These are phyloP conservation scores for Linnemannia hyalina DNA, from an alignment of 192 early-diverging fungal genomes.

Conservation along the genomic window DNA sequence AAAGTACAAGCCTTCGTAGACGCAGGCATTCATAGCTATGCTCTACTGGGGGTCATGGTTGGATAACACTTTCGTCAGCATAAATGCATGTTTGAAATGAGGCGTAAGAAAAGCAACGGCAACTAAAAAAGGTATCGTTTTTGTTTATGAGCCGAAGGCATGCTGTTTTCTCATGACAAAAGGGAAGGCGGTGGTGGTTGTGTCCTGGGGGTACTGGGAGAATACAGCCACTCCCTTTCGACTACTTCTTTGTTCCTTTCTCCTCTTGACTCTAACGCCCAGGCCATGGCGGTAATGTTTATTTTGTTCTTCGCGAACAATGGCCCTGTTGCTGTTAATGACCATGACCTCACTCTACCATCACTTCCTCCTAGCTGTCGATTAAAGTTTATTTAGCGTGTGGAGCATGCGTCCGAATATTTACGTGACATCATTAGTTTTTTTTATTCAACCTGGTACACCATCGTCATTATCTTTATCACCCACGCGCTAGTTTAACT, in stretches of 20 bases:
- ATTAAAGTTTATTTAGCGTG: not conserved
- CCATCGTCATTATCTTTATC: not conserved
- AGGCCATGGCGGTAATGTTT: not conserved
- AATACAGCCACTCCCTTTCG: not conserved
- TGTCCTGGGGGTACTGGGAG: not conserved
- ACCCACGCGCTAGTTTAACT: too few species aligned
- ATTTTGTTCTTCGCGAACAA: slow-evolving; percentile 8
- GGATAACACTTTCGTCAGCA: not conserved
- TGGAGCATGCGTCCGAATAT: not conserved
- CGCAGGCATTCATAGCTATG: too few species aligned
- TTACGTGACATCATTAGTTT: not conserved
- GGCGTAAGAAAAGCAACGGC: not conserved
- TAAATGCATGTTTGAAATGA: not conserved
- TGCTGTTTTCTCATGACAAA: too few species aligned
- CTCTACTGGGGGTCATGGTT: too few species aligned
- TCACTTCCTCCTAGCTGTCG: not conserved
- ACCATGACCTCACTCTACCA: not conserved
- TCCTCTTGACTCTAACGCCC: not conserved
- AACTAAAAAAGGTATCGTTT: too few species aligned
- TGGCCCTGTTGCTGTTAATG: not conserved
- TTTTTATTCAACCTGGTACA: not conserved
- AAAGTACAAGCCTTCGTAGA: too few species aligned
- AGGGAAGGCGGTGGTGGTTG: too few species aligned
- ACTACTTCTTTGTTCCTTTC: not conserved
- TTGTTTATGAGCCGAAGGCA: too few species aligned